Base-by-base conservation (phyloP, 495 filamentous ascomycete genomes). In the Talaromyces trachyspermus region DNA sequence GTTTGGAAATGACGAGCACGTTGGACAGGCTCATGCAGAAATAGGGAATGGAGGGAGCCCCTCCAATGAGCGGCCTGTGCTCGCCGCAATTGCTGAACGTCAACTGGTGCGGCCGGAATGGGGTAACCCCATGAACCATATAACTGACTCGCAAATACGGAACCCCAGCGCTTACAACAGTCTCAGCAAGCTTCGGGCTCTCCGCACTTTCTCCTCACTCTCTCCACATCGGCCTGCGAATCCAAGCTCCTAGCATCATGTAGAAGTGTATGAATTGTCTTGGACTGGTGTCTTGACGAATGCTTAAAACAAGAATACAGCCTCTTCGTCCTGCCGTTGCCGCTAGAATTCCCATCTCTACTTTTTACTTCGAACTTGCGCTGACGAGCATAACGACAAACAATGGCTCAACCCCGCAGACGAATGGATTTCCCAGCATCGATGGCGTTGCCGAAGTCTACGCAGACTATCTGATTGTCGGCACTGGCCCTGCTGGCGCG, bases 401-500 rank as follows among this genome's bases (percentile, higher is more conserved):
- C 9, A 37, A 37, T 37, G 33, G 14, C 33, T 12, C 33, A 37
- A 37, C 14, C 2, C 14, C 33, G 33, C 33, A 37, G 2, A 17
- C 19, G 14, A 37, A 37, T 17, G 33, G 33, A 37, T 37, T 37
- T 37, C 33, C 9, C 33, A 37, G 14, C 33, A 15, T 2, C 19
- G 33, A 37, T 37, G 33, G 9, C 33, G 33, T 37, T 37, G 33
- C 33, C 19, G 33, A 37, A 3, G 33, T 37, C 33, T 37, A 9
- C 6, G 74, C 69, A 9, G 65, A 75, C 50, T 62, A 71, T 26
- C 55, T 80, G 12, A 75, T 80, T 23, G 61, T 78, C 6, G 77
- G 77, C 19, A 64, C 74, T 32, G 77, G 77, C 0, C 77, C 77
- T 8, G 76, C 77, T 3, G 77, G 77, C 3, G 76, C 75, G 17